Evolutionary conservation across 2,329 filamentous ascomycete species (phyloP).

Genomic region (Verticillium tricorpus): DNA sequence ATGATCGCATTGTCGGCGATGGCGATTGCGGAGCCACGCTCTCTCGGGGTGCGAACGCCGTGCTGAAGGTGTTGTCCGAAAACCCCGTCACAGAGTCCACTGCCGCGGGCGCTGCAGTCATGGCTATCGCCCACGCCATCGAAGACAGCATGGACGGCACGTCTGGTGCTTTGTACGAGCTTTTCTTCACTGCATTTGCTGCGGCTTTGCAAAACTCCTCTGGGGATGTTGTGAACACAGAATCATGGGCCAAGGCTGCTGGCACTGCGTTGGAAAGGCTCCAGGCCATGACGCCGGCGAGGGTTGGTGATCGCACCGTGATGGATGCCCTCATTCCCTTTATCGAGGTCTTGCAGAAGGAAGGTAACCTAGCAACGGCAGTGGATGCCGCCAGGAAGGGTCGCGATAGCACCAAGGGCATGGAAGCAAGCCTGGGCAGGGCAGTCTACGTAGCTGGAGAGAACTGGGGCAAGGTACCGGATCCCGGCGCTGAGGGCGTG

Average conservation of each 20-base stretch:
- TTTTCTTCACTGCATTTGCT: slow-evolving; percentile 68
- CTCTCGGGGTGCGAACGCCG: slow-evolving; percentile 48
- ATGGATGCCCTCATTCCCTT: slow-evolving; percentile 71
- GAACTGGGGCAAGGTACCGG: slow-evolving; percentile 65
- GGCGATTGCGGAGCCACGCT: slow-evolving; percentile 29
- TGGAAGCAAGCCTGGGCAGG: slow-evolving; percentile 70
- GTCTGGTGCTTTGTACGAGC: slow-evolving; percentile 70
- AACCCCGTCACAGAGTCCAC: not conserved
- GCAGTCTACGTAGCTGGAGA: slow-evolving; percentile 68
- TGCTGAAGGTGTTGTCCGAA: slow-evolving; percentile 46
- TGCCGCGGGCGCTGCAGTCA: not conserved
- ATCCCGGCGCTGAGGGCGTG: slow-evolving; percentile 60
- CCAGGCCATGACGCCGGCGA: slow-evolving; percentile 52
- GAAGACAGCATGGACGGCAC: slow-evolving; percentile 72
- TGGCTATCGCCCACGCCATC: slow-evolving; percentile 36
- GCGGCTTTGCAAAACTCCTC: slow-evolving; percentile 5
- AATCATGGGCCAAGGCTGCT: slow-evolving; percentile 2
- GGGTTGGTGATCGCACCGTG: slow-evolving; percentile 66
- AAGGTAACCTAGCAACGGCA: slow-evolving; percentile 37
- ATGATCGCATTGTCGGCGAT: slow-evolving; percentile 27
- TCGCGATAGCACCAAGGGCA: slow-evolving; percentile 64
- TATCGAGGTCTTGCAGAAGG: slow-evolving; percentile 50
- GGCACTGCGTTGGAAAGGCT: slow-evolving; percentile 2
- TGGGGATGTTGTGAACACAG: not conserved
- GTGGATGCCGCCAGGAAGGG: slow-evolving; percentile 59